phyloP scores from a whole-genome alignment of 495 filamentous ascomycete genomes.

The Filosporella fistucella region DNA sequence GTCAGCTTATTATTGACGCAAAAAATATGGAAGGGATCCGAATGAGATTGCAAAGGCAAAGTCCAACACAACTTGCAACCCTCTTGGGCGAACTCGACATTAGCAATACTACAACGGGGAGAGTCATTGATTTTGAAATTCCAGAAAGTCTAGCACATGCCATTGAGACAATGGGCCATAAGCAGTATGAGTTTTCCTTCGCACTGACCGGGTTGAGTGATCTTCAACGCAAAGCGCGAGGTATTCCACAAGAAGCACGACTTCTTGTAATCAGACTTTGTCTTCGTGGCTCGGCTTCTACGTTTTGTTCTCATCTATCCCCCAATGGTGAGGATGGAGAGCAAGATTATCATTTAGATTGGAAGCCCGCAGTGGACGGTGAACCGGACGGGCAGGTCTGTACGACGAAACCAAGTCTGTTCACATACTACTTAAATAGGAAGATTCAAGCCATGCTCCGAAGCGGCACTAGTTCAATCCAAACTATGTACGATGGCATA shows the following conservation, averaged over 20 bases:
- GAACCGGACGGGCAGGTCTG: background rate
- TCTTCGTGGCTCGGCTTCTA: background rate
- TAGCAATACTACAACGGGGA: background rate
- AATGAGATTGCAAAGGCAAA: background rate
- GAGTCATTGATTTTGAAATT: background rate
- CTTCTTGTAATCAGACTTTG: constrained; percentile 1
- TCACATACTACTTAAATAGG: background rate
- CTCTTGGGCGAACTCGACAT: background rate
- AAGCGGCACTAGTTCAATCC: background rate
- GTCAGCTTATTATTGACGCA: background rate
- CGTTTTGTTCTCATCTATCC: background rate
- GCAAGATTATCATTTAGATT: background rate
- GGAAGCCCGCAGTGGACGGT: background rate
- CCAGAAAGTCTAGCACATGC: constrained; percentile 4
- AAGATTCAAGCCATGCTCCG: background rate
- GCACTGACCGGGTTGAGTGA: background rate
- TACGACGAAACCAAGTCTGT: background rate
- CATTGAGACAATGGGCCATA: background rate
- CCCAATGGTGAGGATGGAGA: background rate
- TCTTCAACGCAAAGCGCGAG: constrained; percentile 2
- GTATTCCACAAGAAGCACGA: background rate
- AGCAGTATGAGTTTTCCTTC: constrained; percentile 2
- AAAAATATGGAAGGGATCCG: background rate
- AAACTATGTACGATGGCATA: background rate
- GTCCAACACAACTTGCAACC: background rate